A percentile compares a stretch with the other conserved stretches of the same genome.
These are phyloP conservation scores for Serpula lacrymans DNA, from an alignment of 768 basidiomycete species.

Conservation along the genomic window DNA sequence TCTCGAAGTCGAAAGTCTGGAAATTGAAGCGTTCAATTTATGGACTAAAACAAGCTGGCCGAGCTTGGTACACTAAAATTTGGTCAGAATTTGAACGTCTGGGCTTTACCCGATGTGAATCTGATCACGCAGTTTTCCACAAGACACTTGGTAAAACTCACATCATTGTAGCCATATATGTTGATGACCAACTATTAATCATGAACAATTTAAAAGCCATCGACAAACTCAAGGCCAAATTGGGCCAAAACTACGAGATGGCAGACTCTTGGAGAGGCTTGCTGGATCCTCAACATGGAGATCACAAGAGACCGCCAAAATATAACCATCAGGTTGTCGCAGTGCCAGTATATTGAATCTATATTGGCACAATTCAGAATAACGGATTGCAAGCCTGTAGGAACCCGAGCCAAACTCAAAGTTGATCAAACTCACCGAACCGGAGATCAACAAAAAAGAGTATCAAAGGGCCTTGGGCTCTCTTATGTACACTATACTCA, in stretches of 20 bases:
- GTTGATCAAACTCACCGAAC: constrained; percentile 4
- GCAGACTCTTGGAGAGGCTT: constrained; percentile 22
- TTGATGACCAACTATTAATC: constrained; percentile 25
- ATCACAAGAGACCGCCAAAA: constrained; percentile 5
- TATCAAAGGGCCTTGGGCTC: accelerated
- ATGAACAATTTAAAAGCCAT: background rate
- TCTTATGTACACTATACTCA: background rate
- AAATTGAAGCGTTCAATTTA: no score
- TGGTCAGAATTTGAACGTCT: constrained; percentile 16
- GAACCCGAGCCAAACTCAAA: no score
- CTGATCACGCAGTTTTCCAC: constrained; percentile 3
- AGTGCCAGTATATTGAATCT: constrained; percentile 9
- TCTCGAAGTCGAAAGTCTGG: no score
- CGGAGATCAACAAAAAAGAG: background rate
- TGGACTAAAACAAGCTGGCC: no score
- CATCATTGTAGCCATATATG: constrained; percentile 25
- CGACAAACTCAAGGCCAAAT: constrained; percentile 6
- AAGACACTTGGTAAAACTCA: background rate
- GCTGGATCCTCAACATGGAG: constrained; percentile 24
- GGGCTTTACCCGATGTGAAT: constrained; percentile 7
- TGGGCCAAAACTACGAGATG: constrained; percentile 12
- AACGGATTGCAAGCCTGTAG: constrained; percentile 1
- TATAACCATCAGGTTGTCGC: background rate
- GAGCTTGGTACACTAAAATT: no score
- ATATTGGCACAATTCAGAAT: constrained; percentile 2